phyloP scores from a whole-genome alignment of 2,329 filamentous ascomycete species.

The Claviceps sp. region DNA sequence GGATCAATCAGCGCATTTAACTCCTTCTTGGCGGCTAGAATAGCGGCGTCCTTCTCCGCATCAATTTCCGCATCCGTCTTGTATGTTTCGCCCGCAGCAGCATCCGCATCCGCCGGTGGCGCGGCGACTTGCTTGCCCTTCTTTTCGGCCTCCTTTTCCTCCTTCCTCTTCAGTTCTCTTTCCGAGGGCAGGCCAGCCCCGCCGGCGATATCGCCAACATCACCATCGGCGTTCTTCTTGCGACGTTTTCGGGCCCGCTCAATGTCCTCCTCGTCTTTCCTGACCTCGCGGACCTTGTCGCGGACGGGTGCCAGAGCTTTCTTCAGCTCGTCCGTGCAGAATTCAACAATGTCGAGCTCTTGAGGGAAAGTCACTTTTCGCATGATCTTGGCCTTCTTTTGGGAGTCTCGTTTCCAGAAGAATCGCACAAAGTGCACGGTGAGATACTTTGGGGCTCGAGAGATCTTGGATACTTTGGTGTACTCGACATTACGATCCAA shows the following conservation, averaged over 20 bases:
- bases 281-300: slow-evolving; percentile 87
- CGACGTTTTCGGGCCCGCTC: slow-evolving; percentile 86
- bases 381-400: slow-evolving; percentile 99
- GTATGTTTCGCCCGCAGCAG: slow-evolving; percentile 63
- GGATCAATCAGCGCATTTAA: slow-evolving; percentile 65
- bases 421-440: slow-evolving; percentile 97
- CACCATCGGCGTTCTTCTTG: slow-evolving; percentile 47
- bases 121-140: slow-evolving; percentile 20
- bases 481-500: slow-evolving; percentile 71
- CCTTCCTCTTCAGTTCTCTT: slow-evolving; percentile 37
- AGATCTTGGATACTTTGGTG: slow-evolving; percentile 82
- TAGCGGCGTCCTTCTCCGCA: slow-evolving; percentile 62
- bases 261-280: slow-evolving; percentile 89
- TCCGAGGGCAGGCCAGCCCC: slow-evolving; percentile 32
- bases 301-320: slow-evolving; percentile 78
- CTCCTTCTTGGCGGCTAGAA: slow-evolving; percentile 77
- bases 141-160: slow-evolving; percentile 33
- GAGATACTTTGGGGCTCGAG: slow-evolving; percentile 84
- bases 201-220: slow-evolving; percentile 30
- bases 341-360: slow-evolving; percentile 86
- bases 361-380: slow-evolving; percentile 93
- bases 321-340: slow-evolving; percentile 82
- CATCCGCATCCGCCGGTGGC: slow-evolving; percentile 44
- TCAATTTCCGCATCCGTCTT: slow-evolving; percentile 94
- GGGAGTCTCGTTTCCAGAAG: slow-evolving; percentile 89